Evolutionary conservation across 805 yeast genomes (phyloP).

Genomic region (Pichia deserticola): DNA sequence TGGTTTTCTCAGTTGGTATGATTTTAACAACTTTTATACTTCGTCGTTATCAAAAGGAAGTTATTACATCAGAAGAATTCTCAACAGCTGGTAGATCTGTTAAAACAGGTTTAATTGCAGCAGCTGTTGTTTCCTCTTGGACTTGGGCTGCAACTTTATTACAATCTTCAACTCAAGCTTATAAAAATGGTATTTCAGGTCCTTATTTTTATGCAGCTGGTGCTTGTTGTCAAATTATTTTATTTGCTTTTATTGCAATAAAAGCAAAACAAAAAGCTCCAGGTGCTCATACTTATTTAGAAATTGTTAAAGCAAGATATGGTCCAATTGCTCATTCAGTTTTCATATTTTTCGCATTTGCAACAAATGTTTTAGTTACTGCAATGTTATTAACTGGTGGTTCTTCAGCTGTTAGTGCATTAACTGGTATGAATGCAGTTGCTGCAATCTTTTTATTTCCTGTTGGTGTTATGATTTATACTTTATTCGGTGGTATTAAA

Average conservation of each 20-base stretch:
- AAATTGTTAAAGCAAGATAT: constrained; percentile 72
- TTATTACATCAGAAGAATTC: constrained; percentile 88
- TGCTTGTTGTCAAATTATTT: constrained; percentile 80
- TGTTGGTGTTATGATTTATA: constrained; percentile 66
- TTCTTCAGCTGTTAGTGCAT: constrained; percentile 68
- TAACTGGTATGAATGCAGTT: constrained; percentile 72
- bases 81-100: constrained; percentile 90
- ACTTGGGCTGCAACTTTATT: constrained; percentile 84
- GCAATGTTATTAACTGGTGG: constrained; percentile 92
- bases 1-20: constrained; percentile 66
- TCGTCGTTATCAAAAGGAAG: constrained; percentile 74
- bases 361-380: constrained; percentile 83
- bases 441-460: constrained; percentile 84
- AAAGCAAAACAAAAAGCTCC: constrained; percentile 88
- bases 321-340: constrained; percentile 69
- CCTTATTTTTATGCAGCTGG: constrained; percentile 82
- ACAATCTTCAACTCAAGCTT: constrained; percentile 72
- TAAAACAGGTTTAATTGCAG: constrained; percentile 73
- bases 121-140: constrained; percentile 93
- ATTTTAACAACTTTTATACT: constrained; percentile 62
- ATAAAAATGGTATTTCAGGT: constrained; percentile 70
- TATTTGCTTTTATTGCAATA: constrained; percentile 82
- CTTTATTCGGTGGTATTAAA: constrained; percentile 74
- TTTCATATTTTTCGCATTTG: constrained; percentile 72
- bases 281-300: constrained; percentile 84